Evolutionary conservation across 2,329 filamentous ascomycete species (phyloP).

Genomic region (Colletotrichum sp.): DNA sequence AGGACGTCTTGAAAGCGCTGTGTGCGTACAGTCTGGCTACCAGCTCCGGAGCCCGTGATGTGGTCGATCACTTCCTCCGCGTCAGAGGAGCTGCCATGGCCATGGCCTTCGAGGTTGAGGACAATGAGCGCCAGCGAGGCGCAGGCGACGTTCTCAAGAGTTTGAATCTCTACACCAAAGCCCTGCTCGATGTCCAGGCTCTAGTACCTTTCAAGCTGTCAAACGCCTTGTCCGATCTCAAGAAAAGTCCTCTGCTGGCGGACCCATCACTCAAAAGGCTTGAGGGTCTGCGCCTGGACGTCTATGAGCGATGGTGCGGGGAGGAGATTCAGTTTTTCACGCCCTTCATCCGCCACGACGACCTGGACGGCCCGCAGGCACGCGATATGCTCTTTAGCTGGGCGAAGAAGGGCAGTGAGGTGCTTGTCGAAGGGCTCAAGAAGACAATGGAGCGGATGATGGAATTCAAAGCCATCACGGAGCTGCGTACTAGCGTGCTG

Average conservation of each 20-base stretch:
- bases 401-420: constrained; percentile 64
- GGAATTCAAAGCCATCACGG: constrained; percentile 72
- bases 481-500: constrained; percentile 72
- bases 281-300: constrained; percentile 76
- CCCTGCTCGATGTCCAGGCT: constrained; percentile 77
- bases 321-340: constrained; percentile 85
- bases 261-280: constrained; percentile 70
- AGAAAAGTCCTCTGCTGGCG: constrained; percentile 73
- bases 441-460: constrained; percentile 62
- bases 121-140: constrained; percentile 43
- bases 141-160: constrained; percentile 63
- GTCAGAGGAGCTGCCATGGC: constrained; percentile 74
- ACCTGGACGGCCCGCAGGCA: constrained; percentile 66
- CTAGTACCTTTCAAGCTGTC: constrained; percentile 76
- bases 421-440: constrained; percentile 66
- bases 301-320: constrained; percentile 80
- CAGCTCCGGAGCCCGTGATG: constrained; percentile 80
- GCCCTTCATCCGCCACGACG: constrained; percentile 85
- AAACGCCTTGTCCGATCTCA: constrained; percentile 71
- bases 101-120: constrained; percentile 59
- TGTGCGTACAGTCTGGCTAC: constrained; percentile 84
- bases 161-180: constrained; percentile 76
- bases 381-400: constrained; percentile 67
- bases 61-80: constrained; percentile 78
- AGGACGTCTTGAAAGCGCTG: constrained; percentile 72